Percentiles rank a stretch among this genome's conserved stretches.
Conservation (phyloP, 2,329 filamentous ascomycete genomes). For the Tolypocladium sp. region DNA sequence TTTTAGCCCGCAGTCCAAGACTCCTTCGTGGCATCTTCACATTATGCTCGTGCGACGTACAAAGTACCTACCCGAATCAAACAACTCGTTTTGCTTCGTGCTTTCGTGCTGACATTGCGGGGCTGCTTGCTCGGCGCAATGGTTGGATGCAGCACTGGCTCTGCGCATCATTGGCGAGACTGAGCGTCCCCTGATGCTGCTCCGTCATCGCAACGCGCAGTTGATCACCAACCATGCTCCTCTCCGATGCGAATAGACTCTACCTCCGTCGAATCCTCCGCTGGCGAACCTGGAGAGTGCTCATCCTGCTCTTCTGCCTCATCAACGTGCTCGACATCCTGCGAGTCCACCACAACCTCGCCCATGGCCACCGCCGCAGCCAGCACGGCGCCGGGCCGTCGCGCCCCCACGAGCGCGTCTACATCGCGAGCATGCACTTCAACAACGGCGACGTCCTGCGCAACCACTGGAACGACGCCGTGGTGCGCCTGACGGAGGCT, state of each 20-base stretch:
- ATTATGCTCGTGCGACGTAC: background rate
- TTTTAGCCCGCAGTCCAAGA: background rate
- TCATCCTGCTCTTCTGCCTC: constrained; percentile 23
- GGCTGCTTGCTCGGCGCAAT: constrained; percentile 1
- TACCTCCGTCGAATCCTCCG: constrained; percentile 28
- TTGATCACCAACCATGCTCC: constrained; percentile 13
- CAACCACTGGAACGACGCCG: constrained; percentile 51
- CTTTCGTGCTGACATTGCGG: background rate
- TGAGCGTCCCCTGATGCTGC: background rate
- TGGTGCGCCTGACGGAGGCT: constrained; percentile 45
- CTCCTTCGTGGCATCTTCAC: background rate
- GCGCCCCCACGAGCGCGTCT: constrained; percentile 37
- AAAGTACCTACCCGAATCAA: too few species aligned
- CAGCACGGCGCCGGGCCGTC: constrained; percentile 7
- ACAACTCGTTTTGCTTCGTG: background rate
- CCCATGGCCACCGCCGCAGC: constrained; percentile 15
- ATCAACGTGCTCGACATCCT: constrained; percentile 29
- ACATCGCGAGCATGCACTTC: constrained; percentile 62
- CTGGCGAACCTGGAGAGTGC: constrained; percentile 21
- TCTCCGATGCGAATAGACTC: constrained; percentile 19
- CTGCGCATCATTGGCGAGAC: background rate
- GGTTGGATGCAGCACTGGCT: background rate
- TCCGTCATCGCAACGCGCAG: background rate
- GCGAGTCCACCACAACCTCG: constrained; percentile 24
- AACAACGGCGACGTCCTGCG: constrained; percentile 54